Evolutionary conservation across 2,329 filamentous ascomycete species (phyloP), one percentile per base, ranked within the genome.

Genomic region (Aspergillus viridinutans): DNA sequence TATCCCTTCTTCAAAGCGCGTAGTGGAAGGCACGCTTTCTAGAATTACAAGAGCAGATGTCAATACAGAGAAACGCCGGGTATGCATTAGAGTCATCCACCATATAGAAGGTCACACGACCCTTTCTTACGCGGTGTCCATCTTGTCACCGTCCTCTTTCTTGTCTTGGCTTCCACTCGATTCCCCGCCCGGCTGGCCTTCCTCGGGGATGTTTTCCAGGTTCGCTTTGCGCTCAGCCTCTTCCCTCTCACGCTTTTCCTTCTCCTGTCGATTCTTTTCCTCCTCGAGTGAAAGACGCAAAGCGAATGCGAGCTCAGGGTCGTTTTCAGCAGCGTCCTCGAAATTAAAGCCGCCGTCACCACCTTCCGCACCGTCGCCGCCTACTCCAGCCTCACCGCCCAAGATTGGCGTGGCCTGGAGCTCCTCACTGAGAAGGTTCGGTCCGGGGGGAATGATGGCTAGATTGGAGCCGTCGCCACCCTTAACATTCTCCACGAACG

Each of bases 241-340:
- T 65, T 90, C 88, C 65, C 90, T 88, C 61, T 90, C 85, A 67
- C 87, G 86, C 66, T 88, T 90, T 69, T 89, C 86, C 77, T 91
- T 91, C 74, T 96, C 92, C 76, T 95, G 88, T 68, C 94, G 83
- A 60, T 92, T 92, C 80, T 95, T 95, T 77, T 99, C 94, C 73
- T 99, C 94, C 74, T 99, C 94, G 84, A 96, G 91, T 76, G 90
- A 96, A 91, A 99, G 96, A 62, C 94, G 87, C 72, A 99, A 80
- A 53, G 94, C 94, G 65, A 99, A 85, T 23, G 94, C 94, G 69
- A 99, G 80, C 75, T 99, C 94, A 3, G 94, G 94, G 71, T 99
- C 94, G 47, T 74, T 72, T 69, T 92, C 83, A 54, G 88, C 89
- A 14, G 93, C 92, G 74, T 97, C 94, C 66, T 92, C 90, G 67